Conservation (phyloP, 306 rosid species). For the Fagus sylvatica region DNA sequence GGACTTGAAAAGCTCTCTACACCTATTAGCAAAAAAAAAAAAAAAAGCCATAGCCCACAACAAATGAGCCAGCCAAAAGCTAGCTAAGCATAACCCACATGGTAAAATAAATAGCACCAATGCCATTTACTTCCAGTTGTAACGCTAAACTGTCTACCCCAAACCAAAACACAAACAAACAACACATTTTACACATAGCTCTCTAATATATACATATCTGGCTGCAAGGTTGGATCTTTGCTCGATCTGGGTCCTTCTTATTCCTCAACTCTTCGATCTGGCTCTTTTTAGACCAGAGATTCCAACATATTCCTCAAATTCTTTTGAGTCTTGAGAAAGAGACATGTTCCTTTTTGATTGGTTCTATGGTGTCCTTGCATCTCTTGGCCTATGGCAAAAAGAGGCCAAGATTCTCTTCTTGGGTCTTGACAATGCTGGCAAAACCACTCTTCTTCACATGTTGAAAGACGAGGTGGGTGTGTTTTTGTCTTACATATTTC, state of each 20-base stretch:
- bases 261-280: background rate
- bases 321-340: background rate
- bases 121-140: too few species aligned
- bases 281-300: background rate
- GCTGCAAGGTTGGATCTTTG: background rate
- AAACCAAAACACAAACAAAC: too few species aligned
- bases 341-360: slow-evolving; percentile 78
- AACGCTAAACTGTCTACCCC: too few species aligned
- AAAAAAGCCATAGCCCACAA: too few species aligned
- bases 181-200: background rate
- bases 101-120: too few species aligned
- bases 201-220: background rate
- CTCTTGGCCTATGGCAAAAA: slow-evolving; percentile 77
- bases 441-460: slow-evolving; percentile 91
- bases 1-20: too few species aligned
- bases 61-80: too few species aligned
- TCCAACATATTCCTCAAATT: background rate
- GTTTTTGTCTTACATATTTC: background rate
- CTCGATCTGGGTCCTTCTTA: background rate
- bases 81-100: too few species aligned
- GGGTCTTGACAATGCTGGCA: slow-evolving; percentile 89
- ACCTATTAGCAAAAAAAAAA: too few species aligned
- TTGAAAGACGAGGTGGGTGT: slow-evolving; percentile 71
- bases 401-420: slow-evolving; percentile 83
- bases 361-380: slow-evolving; percentile 75